Evolutionary conservation across 768 basidiomycete genomes (phyloP), one percentile per base, ranked within the genome.

Genomic region (Leccinum aurantiacum): DNA sequence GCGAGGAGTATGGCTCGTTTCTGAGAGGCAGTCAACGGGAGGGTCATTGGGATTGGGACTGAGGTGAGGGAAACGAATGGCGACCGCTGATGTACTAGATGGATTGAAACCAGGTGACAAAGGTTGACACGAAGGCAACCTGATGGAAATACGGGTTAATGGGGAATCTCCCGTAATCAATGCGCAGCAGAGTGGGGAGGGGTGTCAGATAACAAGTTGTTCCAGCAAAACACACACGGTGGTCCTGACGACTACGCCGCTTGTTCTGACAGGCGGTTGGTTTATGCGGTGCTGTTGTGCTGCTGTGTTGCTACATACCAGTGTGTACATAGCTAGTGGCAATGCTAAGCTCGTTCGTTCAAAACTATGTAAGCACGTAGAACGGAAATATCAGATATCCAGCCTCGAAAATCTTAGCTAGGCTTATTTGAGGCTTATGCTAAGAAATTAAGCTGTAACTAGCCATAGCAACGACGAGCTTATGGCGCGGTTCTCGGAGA

Each of bases 1-100:
- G 73, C 71, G 17, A 72, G 62, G 0, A 74, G 52, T 27, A 74
- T 48, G 8, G 71, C 69, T 13, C 71, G 69, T 49, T 67, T 74
- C 53, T 74, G 71, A 33, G 71, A 67, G 7, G 69, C 51, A 6
- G 71, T 71, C 29, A 71, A 41, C 6, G 71, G 65, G 57, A 71
- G 22, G 37, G 53, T 19, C 71, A 72, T 72, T 27, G n/a, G 52
- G 47, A 25, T 6, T 31, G 27, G 37, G 54, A 47, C 9, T 25
- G 19, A 38, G 37, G 25, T 46, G 17, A 50, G 4, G 35, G 53
- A n/a, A n/a, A n/a, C 8, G 22, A 19, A 35, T 50, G 17, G 49
- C 9, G 13, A 3, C n/a, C 19, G 19, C 11, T 46, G 44, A 46
- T 17, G 41, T 10, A n/a, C n/a, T n/a, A n/a, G 41, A n/a, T n/a